A percentile compares a stretch with the other conserved stretches of the same genome.
Conservation (phyloP, 2,329 filamentous ascomycete genomes). For the Trichoderma polysporum region DNA sequence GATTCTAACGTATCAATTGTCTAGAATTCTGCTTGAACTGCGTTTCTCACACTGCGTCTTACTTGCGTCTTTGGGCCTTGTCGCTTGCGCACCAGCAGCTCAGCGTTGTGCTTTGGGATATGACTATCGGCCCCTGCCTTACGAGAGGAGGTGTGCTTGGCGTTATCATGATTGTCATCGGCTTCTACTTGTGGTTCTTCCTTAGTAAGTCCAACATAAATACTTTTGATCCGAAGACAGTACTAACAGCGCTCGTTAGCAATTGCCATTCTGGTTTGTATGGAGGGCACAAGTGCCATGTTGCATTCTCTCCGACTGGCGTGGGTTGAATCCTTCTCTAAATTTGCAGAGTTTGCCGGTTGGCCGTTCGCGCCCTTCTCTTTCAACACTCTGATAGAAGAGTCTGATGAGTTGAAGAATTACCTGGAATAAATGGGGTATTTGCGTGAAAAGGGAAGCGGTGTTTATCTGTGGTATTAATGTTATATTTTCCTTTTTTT, state of each 20-base stretch:
- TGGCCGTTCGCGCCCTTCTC: constrained; percentile 87
- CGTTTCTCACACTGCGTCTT: constrained; percentile 97
- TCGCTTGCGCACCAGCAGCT: constrained; percentile 98
- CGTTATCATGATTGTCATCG: constrained; percentile 75
- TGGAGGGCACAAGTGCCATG: constrained; percentile 97
- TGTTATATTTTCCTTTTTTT: constrained; percentile 2
- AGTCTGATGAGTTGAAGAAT: constrained; percentile 65
- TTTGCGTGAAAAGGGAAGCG: neutral
- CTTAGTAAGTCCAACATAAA: constrained; percentile 50
- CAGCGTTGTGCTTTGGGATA: constrained; percentile 91
- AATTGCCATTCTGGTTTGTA: constrained; percentile 73
- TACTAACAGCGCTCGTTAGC: constrained; percentile 35
- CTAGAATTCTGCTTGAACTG: constrained; percentile 98
- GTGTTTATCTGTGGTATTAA: constrained; percentile 7
- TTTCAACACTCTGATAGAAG: constrained; percentile 80
- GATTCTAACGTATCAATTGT: neutral
- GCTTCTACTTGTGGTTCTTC: constrained; percentile 88
- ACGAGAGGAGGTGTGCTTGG: constrained; percentile 63
- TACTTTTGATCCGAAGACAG: neutral
- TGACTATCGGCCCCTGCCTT: constrained; percentile 85
- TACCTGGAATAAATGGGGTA: constrained; percentile 46
- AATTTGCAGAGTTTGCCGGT: constrained; percentile 91
- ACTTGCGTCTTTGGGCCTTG: constrained; percentile 95
- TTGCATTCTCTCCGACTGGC: constrained; percentile 87
- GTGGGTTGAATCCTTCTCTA: constrained; percentile 97